A percentile compares a stretch with the other conserved stretches of the same genome.
phyloP scores from a whole-genome alignment of 148 eudicot genomes.

The Arctostaphylos glauca region DNA sequence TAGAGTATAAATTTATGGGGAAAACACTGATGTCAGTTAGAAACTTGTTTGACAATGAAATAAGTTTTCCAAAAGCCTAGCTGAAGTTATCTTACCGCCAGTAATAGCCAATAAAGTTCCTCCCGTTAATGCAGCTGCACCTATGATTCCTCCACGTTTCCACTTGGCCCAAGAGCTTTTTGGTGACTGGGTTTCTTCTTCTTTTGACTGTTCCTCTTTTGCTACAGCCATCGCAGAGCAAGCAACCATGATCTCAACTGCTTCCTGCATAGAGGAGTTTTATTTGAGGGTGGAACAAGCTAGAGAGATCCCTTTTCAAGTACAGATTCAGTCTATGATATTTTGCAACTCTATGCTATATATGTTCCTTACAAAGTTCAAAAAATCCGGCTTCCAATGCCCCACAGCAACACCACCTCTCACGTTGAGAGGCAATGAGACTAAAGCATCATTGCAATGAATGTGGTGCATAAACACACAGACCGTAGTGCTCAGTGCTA shows the following conservation, averaged over 20 bases:
- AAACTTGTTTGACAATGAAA: background rate
- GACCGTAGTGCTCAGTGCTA: background rate
- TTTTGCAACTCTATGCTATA: background rate
- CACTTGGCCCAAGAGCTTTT: conserved; percentile 71
- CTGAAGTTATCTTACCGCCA: conserved; percentile 54
- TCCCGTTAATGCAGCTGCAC: conserved; percentile 95
- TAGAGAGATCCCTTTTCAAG: background rate
- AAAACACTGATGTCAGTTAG: background rate
- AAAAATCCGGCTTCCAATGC: background rate
- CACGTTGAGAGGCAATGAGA: background rate
- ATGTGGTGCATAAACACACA: background rate
- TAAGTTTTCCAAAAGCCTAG: background rate
- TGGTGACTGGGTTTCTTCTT: conserved; percentile 43
- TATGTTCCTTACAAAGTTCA: background rate
- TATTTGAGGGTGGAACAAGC: background rate
- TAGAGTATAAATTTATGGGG: background rate
- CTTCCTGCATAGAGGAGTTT: conserved; percentile 55
- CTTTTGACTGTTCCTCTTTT: conserved; percentile 60
- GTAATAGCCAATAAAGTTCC: conserved; percentile 95
- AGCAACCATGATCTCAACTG: conserved; percentile 84
- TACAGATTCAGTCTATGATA: background rate
- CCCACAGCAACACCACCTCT: background rate
- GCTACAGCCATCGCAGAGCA: conserved; percentile 92
- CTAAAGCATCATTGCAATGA: background rate
- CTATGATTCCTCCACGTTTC: conserved; percentile 95